Evolutionary conservation across 345 rosid species (phyloP).

Genomic region (Salix caprea): DNA sequence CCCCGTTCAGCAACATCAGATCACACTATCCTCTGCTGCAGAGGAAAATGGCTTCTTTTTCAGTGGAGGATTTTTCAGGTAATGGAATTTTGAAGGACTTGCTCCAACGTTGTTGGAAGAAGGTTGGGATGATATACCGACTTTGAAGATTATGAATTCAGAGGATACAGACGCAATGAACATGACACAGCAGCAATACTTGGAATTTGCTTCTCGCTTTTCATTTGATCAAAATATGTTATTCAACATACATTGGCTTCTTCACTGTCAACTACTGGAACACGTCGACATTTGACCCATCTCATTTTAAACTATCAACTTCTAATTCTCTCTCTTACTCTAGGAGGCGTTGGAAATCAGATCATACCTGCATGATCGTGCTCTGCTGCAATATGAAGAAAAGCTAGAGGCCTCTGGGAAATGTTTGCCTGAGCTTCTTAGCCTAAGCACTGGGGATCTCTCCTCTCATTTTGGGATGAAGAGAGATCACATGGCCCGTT

Average conservation of each 20-base stretch:
- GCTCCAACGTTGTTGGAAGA: conserved; percentile 54
- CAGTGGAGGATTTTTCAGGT: conserved; percentile 59
- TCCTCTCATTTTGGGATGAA: conserved; percentile 54
- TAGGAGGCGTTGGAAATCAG: conserved; percentile 61
- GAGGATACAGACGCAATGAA: conserved; percentile 51
- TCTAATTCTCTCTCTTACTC: conserved; percentile 5
- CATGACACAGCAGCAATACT: conserved; percentile 45
- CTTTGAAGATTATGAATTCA: conserved; percentile 58
- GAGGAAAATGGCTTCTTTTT: conserved; percentile 51
- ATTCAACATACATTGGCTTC: neutral
- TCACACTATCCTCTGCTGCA: conserved; percentile 2
- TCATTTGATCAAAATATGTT: neutral
- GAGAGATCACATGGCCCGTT: conserved; percentile 58
- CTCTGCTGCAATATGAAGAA: conserved; percentile 52
- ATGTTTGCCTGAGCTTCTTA: conserved; percentile 47
- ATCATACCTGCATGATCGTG: conserved; percentile 61
- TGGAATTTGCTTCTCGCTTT: neutral
- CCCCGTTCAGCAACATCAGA: neutral
- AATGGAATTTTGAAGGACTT: conserved; percentile 41
- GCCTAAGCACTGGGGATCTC: conserved; percentile 33
- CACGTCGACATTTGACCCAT: neutral
- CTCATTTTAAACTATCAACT: neutral
- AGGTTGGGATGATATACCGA: conserved; percentile 77
- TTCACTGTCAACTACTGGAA: neutral
- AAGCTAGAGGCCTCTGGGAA: conserved; percentile 50